Base-by-base conservation (phyloP, 2,329 filamentous ascomycete genomes). In the Epichloe brachyelytri region DNA sequence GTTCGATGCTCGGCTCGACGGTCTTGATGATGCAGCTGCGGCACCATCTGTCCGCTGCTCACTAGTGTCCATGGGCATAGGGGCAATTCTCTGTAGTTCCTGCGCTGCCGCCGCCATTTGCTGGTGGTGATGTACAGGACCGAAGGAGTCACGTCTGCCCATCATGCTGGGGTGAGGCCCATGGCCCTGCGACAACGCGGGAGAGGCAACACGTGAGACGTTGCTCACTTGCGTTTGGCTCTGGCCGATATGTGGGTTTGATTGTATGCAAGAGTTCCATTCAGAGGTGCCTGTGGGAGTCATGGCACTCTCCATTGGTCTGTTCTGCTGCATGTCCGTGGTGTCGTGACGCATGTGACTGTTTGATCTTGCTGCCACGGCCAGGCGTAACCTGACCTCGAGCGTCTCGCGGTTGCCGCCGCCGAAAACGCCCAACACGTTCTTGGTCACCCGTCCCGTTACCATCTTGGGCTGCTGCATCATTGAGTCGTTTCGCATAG, bases 301-400 rank as follows among this genome's bases (percentile, higher is more conserved):
- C 43, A 73, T 68, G 34, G 64, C 67, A 39, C 63, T 60, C 19
- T 70, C 66, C 54, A 58, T 55, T 26, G 61, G 60, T 41, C 60
- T 56, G 14, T 19, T 55, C 19, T 55, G 53, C 53, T 45, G 39
- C 20, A 43, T 46, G 15, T 44, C 48, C 26, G 64, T 62, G 52
- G 59, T 56, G 49, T 47, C 51, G 22, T 59, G 54, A 26, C 59
- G 61, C 7, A 58, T 55, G 3, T 60, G 62, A 19, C 63, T 67
- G 20, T 66, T 64, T 43, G 72, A 76, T 49, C 78, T 86, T 17
- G 83, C 77, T 37, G 95, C 83, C 15, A 85, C 84, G 2, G 89
- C 85, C 51, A 98, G 75, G 63, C 88, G 89, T 54, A 98, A 75
- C 65, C 86, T 95, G 57, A 98, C 91, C 69, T 98, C 93, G 53